phyloP scores from a whole-genome alignment of 371 early-diverging fungal genomes.

The Rhizopus delemar region DNA sequence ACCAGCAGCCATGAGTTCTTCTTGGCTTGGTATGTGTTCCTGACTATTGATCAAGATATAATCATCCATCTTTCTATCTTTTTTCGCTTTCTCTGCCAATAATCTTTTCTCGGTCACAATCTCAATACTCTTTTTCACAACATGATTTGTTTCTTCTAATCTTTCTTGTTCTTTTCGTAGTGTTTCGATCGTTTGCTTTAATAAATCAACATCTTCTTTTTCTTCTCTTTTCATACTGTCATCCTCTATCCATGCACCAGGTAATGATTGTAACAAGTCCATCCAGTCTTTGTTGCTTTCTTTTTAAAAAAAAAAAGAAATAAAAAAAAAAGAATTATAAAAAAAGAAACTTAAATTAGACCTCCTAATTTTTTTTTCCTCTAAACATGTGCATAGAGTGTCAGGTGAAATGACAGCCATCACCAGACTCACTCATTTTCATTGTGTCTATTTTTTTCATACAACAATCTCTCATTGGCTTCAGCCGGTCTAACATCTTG shows the following conservation, averaged over 20 bases:
- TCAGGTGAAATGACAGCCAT: no score
- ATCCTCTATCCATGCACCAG: constrained; percentile 45
- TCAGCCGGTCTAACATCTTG: no score
- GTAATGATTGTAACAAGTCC: constrained; percentile 19
- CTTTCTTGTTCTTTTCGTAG: constrained; percentile 39
- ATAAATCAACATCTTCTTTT: constrained; percentile 26
- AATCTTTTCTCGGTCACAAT: constrained; percentile 40
- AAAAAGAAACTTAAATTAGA: no score
- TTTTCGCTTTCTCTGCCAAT: constrained; percentile 11
- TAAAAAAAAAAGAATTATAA: no score
- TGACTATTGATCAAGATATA: constrained; percentile 11
- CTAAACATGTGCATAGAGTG: no score
- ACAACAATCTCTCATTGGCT: no score
- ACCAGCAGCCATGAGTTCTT: constrained; percentile 26
- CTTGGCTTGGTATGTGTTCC: constrained; percentile 19
- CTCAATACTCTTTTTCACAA: constrained; percentile 46
- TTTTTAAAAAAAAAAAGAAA: not conserved
- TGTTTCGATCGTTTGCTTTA: constrained; percentile 39
- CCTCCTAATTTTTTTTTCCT: no score
- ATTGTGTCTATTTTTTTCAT: no score
- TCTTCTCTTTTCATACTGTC: not conserved
- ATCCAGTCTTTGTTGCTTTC: not conserved
- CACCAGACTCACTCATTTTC: no score
- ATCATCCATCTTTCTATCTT: constrained; percentile 13
- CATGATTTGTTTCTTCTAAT: constrained; percentile 42